Percentiles rank a stretch among this genome's conserved stretches.
Evolutionary conservation across 495 filamentous ascomycete genomes (phyloP).

Genomic region (Parmelia sp.): DNA sequence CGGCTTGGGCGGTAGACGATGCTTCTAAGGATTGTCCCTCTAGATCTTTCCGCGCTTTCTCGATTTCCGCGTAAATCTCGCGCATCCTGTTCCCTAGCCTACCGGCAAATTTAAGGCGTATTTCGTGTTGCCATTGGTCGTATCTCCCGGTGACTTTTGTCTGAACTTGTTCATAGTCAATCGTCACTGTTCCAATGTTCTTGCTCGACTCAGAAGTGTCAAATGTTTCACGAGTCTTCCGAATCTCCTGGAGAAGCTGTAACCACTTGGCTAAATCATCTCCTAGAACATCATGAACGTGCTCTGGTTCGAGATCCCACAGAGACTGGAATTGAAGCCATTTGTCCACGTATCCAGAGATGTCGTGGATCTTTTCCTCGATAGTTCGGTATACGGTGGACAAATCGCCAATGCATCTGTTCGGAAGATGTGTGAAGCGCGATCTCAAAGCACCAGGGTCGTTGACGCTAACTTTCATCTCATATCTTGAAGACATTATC

Average conservation of each 20-base stretch:
- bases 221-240: conserved; percentile 87
- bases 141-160: conserved; percentile 97
- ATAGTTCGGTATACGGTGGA: conserved; percentile 71
- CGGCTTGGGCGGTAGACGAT: conserved; percentile 88
- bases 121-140: conserved; percentile 99
- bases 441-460: conserved; percentile 54
- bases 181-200: conserved; percentile 84
- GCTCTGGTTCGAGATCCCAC: conserved; percentile 94
- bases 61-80: conserved; percentile 81
- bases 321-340: conserved; percentile 98
- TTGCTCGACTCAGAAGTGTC: conserved; percentile 89
- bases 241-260: conserved; percentile 88
- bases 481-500: conserved; percentile 90
- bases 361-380: conserved; percentile 67
- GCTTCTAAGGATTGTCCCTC: conserved; percentile 87
- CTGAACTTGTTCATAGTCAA: conserved; percentile 98
- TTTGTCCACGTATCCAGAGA: conserved; percentile 82
- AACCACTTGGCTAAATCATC: conserved; percentile 89
- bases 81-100: conserved; percentile 85
- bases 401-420: conserved; percentile 68
- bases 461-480: conserved; percentile 68
- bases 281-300: conserved; percentile 86
- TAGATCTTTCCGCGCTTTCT: conserved; percentile 77
- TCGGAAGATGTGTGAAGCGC: conserved; percentile 81
- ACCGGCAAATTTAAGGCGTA: conserved; percentile 81